phyloP scores from a whole-genome alignment of 1,284 basidiomycete genomes.

The Volvariella volvacea region DNA sequence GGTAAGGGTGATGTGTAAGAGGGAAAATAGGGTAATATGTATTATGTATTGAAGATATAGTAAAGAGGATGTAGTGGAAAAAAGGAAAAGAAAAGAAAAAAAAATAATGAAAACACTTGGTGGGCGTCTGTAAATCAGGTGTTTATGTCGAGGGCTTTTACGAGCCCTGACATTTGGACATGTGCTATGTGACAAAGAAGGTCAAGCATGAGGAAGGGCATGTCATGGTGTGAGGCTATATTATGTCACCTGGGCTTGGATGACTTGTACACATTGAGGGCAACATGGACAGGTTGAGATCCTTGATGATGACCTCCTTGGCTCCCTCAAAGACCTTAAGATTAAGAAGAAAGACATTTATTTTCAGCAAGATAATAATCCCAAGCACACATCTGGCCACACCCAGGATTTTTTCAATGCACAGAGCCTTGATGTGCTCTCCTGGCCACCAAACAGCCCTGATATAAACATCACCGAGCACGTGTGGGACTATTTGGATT shows the following conservation, averaged over 20 bases:
- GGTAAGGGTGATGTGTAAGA: too few species aligned
- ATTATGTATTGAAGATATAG: too few species aligned
- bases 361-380: constrained; percentile 26
- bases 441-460: constrained; percentile 25
- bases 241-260: constrained; percentile 20
- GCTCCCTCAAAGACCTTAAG: constrained; percentile 11
- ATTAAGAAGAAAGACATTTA: constrained; percentile 13
- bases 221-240: constrained; percentile 29
- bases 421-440: constrained; percentile 15
- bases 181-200: constrained; percentile 19
- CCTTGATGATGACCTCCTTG: constrained; percentile 19
- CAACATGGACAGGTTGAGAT: constrained; percentile 24
- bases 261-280: constrained; percentile 12
- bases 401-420: constrained; percentile 20
- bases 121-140: too few species aligned
- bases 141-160: too few species aligned
- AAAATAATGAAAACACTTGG: too few species aligned
- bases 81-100: too few species aligned
- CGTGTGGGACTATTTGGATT: constrained; percentile 21
- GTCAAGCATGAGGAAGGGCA: constrained; percentile 17
- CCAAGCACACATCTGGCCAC: constrained; percentile 21
- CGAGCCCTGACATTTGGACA: constrained; percentile 11
- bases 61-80: too few species aligned
- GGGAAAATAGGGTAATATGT: too few species aligned
- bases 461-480: constrained; percentile 32